Conservation (phyloP, 192 early-diverging fungal species). For the Coemansia sp. region DNA sequence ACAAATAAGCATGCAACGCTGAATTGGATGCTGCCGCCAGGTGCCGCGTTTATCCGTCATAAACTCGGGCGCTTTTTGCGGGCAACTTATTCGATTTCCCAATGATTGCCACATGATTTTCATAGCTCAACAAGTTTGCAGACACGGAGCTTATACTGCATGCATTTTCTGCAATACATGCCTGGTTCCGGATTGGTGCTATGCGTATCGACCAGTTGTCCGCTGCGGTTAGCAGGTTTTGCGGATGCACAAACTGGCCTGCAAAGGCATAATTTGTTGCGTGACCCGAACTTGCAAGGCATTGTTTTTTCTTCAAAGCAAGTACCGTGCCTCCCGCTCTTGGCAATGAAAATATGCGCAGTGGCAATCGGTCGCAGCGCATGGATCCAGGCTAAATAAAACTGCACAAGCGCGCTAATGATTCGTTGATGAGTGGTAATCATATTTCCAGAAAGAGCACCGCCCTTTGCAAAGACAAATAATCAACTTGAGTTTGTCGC, state of each 20-base stretch:
- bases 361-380: not conserved
- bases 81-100: not conserved
- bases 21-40: not conserved
- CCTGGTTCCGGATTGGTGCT: too few species aligned
- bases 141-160: too few species aligned
- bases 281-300: not conserved
- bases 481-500: not conserved
- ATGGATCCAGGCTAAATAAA: not conserved
- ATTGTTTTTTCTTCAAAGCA: not conserved
- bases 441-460: not conserved
- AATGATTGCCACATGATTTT: constrained; percentile 3
- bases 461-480: not conserved
- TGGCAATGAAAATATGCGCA: not conserved
- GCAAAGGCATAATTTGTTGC: not conserved
- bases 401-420: not conserved
- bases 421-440: not conserved
- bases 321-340: not conserved
- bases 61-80: not conserved
- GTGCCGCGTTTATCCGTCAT: not conserved
- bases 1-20: not conserved
- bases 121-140: not conserved
- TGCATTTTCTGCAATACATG: too few species aligned
- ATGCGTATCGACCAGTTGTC: too few species aligned
- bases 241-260: not conserved
- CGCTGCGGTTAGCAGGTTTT: not conserved